Conservation (phyloP, 306 rosid genomes). For the Crataegus laevigata region DNA sequence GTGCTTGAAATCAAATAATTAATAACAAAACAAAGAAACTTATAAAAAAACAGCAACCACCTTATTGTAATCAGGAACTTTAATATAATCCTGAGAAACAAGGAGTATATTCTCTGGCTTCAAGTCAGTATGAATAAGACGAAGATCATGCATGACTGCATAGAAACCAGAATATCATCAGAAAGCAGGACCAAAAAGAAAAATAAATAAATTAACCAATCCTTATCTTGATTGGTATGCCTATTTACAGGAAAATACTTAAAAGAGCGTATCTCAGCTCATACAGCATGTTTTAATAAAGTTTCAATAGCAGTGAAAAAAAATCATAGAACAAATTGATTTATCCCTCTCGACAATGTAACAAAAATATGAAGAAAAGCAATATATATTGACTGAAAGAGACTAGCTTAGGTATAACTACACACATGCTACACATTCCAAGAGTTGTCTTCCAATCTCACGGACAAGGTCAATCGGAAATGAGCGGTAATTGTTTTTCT, state of each 20-base stretch:
- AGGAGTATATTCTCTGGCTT: conserved; percentile 90
- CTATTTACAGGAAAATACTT: background rate
- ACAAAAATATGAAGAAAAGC: background rate
- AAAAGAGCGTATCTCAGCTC: too few species aligned
- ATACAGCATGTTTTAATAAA: background rate
- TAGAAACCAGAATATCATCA: background rate
- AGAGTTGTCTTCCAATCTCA: conserved; percentile 98
- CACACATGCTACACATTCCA: conserved; percentile 99
- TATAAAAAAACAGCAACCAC: conserved; percentile 6
- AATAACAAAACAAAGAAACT: background rate
- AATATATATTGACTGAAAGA: background rate
- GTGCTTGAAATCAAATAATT: background rate
- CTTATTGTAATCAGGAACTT: conserved; percentile 72
- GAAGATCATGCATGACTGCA: conserved; percentile 93
- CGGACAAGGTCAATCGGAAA: conserved; percentile 99
- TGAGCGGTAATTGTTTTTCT: conserved; percentile 99
- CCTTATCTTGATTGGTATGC: background rate
- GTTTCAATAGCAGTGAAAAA: background rate
- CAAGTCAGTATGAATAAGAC: conserved; percentile 79
- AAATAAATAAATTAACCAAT: background rate
- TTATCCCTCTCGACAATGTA: background rate
- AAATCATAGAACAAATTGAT: background rate
- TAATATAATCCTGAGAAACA: conserved; percentile 59
- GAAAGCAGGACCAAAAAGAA: background rate
- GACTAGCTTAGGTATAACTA: conserved; percentile 60